These are phyloP conservation scores for Vickermania spadyakhi DNA, from an alignment of 208 protist species.

Conservation along the genomic window DNA sequence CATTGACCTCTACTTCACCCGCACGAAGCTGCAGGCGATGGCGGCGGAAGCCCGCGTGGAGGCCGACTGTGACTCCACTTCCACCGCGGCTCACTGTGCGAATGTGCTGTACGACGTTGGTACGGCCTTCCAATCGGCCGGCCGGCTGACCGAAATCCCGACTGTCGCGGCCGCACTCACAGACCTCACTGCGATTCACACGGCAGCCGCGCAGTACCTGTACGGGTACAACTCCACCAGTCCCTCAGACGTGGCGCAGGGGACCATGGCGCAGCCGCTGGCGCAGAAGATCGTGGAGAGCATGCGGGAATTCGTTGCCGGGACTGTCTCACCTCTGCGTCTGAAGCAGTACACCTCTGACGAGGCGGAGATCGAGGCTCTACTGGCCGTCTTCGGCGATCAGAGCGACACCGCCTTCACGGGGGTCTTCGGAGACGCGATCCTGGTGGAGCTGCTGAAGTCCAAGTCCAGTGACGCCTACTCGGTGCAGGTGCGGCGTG, in stretches of 20 bases:
- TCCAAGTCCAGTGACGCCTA: constrained; percentile 22
- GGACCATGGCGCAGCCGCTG: constrained; percentile 27
- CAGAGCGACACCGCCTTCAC: constrained; percentile 18
- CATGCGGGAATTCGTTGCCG: constrained; percentile 23
- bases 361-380: constrained; percentile 33
- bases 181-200: constrained; percentile 7
- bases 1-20: constrained; percentile 28
- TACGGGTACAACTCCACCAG: constrained; percentile 24
- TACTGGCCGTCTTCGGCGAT: constrained; percentile 45
- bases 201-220: constrained; percentile 15
- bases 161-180: constrained; percentile 14
- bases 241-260: constrained; percentile 18
- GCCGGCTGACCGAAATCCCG: constrained; percentile 15
- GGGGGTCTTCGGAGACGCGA: constrained; percentile 32
- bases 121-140: constrained; percentile 20
- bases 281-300: constrained; percentile 35
- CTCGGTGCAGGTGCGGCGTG: constrained; percentile 44
- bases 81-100: constrained; percentile 16
- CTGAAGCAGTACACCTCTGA: constrained; percentile 64
- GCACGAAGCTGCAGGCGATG: constrained; percentile 20
- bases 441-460: constrained; percentile 58
- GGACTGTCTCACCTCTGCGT: constrained; percentile 20
- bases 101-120: constrained; percentile 33
- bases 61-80: constrained; percentile 18
- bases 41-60: constrained; percentile 27